Base-by-base conservation (phyloP, 2,329 filamentous ascomycete species). In the Diplodia scrobiculata region DNA sequence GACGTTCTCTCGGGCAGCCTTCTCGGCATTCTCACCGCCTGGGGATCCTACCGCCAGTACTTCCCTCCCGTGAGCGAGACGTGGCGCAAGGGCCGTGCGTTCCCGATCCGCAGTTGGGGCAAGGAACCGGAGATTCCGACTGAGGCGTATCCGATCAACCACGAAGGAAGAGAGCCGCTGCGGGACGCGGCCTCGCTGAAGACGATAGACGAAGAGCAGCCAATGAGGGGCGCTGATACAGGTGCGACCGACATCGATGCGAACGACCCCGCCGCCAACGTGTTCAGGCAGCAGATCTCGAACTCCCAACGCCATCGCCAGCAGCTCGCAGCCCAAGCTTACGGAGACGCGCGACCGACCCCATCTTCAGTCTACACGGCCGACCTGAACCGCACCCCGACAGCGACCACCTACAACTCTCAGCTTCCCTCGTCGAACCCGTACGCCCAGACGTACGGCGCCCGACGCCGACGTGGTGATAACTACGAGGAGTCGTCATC, bases 71-170 rank as follows among this genome's bases (percentile, higher is more conserved):
- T 87, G 10, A 78, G 76, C 47, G 82, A 87, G 70, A 77, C 83
- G 5, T 84, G 82, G 82, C 80, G 79, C 68, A 87, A 87, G 71
- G 85, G 85, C 10, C 81, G 84, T 10, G 85, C 85, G 27, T 84
- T 86, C 70, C 83, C 84, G 1, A 86, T 86, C 69, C 80, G 84
- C 25, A 80, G 79, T 29, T 87, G 84, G 84, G 84, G 83, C n/a
- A 79, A 75, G 13, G 79, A 79, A 47, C 80, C 81, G 3, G 71
- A 72, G 4, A 71, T 72, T 3, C 76, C 75, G 6, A 71, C 72
- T 17, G 64, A 65, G 17, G 63, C 62, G 9, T 68, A 51, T 27
- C 38, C 70, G 3, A 70, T 71, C 4, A 68, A 70, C 11, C 68
- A 73, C 5, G 75, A 78, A 32, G 66, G 66, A 27, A 68, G 73